A percentile compares a stretch with the other conserved stretches of the same genome.
These are phyloP conservation scores for Stenocarpella maydis DNA, from an alignment of 2,329 filamentous ascomycete species.

Conservation along the genomic window DNA sequence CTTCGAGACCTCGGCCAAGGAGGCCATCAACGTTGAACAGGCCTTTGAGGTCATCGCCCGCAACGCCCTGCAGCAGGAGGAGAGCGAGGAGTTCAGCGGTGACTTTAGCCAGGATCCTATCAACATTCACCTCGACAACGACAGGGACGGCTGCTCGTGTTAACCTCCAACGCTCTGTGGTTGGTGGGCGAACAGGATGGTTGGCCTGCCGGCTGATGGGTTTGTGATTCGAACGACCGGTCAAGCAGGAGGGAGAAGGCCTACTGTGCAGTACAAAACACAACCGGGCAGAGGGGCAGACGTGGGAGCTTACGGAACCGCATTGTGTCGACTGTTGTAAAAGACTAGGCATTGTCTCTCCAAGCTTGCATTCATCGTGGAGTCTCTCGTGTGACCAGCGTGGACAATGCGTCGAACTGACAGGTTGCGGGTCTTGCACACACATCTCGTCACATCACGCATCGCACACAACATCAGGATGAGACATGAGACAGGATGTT, in stretches of 20 bases:
- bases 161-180: slow-evolving; percentile 61
- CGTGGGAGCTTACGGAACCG: background rate
- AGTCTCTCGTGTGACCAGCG: slow-evolving; percentile 11
- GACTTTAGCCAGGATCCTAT: slow-evolving; percentile 94
- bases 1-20: slow-evolving; percentile 99
- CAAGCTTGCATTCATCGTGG: slow-evolving; percentile 16
- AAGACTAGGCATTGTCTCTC: background rate
- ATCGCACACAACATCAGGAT: background rate
- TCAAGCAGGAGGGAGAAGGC: background rate
- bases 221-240: background rate
- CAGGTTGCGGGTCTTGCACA: slow-evolving; percentile 14
- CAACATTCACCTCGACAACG: slow-evolving; percentile 95
- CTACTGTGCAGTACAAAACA: background rate
- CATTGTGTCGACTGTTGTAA: slow-evolving; percentile 3
- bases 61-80: slow-evolving; percentile 94
- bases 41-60: slow-evolving; percentile 88
- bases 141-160: slow-evolving; percentile 92
- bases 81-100: slow-evolving; percentile 95
- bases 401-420: background rate
- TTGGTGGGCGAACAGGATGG: background rate
- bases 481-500: slow-evolving; percentile 8
- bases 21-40: slow-evolving; percentile 96
- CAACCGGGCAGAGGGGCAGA: background rate
- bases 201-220: background rate
- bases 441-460: background rate